A percentile compares a stretch with the other conserved stretches of the same genome.
These are phyloP conservation scores for Huntiella savannae DNA, from an alignment of 2,329 filamentous ascomycete species.

Conservation along the genomic window DNA sequence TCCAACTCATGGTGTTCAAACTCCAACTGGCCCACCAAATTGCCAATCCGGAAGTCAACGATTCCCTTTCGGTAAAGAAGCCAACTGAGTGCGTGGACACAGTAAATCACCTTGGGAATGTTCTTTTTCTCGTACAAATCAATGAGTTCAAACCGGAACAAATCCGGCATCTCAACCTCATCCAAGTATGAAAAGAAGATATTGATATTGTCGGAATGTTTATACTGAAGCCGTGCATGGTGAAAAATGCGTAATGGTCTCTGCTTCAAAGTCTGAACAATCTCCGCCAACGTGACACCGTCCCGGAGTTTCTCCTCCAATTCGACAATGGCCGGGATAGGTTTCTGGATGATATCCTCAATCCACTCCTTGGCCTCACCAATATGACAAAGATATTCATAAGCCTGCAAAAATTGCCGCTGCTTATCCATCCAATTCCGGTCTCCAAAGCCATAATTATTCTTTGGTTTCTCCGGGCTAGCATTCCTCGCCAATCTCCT, in stretches of 20 bases:
- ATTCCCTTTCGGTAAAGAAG: conserved; percentile 90
- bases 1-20: conserved; percentile 97
- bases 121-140: conserved; percentile 99
- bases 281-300: conserved; percentile 83
- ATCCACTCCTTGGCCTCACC: conserved; percentile 99
- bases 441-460: conserved; percentile 52
- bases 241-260: conserved; percentile 74
- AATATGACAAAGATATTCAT: conserved; percentile 97
- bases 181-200: conserved; percentile 89
- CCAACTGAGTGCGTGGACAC: conserved; percentile 93
- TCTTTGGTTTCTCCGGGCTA: conserved; percentile 23
- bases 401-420: conserved; percentile 85
- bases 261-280: conserved; percentile 56
- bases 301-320: conserved; percentile 82
- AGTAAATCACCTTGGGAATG: conserved; percentile 97
- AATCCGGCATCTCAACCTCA: conserved; percentile 77
- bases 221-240: conserved; percentile 68
- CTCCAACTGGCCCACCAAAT: conserved; percentile 85
- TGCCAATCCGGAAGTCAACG: conserved; percentile 88
- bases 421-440: conserved; percentile 99
- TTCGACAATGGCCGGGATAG: conserved; percentile 81
- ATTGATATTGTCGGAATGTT: conserved; percentile 95
- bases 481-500: conserved; percentile 59
- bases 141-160: conserved; percentile 93
- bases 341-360: conserved; percentile 66